A percentile compares a stretch with the other conserved stretches of the same genome.
Conservation (phyloP, 805 yeast genomes). For the Wickerhamiella kurtzmanii region DNA sequence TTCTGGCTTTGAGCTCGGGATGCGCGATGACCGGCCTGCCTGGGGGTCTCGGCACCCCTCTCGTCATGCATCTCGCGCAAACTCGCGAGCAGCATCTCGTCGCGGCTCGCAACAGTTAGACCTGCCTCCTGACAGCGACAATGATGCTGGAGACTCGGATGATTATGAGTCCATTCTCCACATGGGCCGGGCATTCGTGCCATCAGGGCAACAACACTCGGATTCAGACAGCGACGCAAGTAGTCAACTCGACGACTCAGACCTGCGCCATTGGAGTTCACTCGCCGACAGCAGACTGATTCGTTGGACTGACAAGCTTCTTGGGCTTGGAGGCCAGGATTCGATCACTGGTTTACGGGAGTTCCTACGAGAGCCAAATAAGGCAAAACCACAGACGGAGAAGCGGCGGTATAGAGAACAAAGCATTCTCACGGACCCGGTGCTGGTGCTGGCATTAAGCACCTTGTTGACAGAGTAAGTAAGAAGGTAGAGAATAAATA, state of each 20-base stretch:
- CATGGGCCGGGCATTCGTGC: constrained; percentile 3
- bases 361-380: constrained; percentile 1
- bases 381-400: constrained; percentile 2
- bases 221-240: background rate
- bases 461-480: background rate
- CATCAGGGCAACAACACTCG: background rate
- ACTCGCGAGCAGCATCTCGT: constrained; percentile 3
- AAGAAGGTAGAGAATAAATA: background rate
- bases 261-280: background rate
- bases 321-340: background rate
- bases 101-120: background rate
- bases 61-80: constrained; percentile 2
- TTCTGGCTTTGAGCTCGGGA: constrained; percentile 8
- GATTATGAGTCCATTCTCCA: background rate
- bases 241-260: background rate
- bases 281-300: background rate
- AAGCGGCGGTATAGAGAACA: constrained; percentile 6
- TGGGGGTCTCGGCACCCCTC: constrained; percentile 3
- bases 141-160: background rate
- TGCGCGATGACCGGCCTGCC: constrained; percentile 1
- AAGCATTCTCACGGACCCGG: constrained; percentile 8
- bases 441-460: constrained; percentile 8
- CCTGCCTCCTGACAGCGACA: background rate
- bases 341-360: background rate
- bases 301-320: background rate